Evolutionary conservation across 139 green algal species (phyloP).

Genomic region (Gonium pectorale): DNA sequence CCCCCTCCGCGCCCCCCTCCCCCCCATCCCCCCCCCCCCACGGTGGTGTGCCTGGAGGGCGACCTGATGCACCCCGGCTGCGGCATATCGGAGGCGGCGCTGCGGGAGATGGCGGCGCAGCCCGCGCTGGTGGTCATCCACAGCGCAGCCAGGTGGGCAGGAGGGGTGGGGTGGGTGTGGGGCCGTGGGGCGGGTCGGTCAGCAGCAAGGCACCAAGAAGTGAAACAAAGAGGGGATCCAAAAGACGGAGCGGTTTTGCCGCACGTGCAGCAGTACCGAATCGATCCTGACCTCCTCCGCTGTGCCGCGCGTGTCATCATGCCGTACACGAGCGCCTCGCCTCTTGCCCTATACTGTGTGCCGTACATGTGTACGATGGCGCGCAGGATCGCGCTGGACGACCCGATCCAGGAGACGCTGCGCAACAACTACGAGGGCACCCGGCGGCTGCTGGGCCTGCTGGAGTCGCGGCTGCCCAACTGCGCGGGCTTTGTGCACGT

Average conservation of each 20-base stretch:
- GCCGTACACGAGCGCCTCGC: too few relatives aligned
- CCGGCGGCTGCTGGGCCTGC: slow-evolving; percentile 33
- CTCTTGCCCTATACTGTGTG: not conserved
- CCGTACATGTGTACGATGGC: not conserved
- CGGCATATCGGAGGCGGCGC: slow-evolving; percentile 14
- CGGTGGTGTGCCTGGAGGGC: slow-evolving; percentile 52
- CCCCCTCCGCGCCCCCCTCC: not conserved
- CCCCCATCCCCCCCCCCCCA: not conserved
- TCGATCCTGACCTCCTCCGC: too few relatives aligned
- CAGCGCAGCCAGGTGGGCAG: slow-evolving; percentile 54
- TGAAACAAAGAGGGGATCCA: too few relatives aligned
- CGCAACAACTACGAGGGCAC: slow-evolving; percentile 63
- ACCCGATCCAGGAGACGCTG: slow-evolving; percentile 64
- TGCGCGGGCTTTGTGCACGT: slow-evolving; percentile 32
- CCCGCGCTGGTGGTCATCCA: slow-evolving; percentile 57
- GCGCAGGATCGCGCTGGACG: slow-evolving; percentile 63
- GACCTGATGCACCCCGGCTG: slow-evolving; percentile 42
- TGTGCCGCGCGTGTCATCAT: too few relatives aligned
- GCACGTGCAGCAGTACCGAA: too few relatives aligned
- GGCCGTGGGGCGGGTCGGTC: not conserved
- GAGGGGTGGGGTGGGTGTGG: not conserved
- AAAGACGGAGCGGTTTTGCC: too few relatives aligned
- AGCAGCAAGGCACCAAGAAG: not conserved
- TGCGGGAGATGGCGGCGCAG: slow-evolving; percentile 24
- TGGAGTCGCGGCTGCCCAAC: not conserved